A percentile compares a stretch with the other conserved stretches of the same genome.
Conservation (phyloP, 768 basidiomycete species). For the Boletales sp. region DNA sequence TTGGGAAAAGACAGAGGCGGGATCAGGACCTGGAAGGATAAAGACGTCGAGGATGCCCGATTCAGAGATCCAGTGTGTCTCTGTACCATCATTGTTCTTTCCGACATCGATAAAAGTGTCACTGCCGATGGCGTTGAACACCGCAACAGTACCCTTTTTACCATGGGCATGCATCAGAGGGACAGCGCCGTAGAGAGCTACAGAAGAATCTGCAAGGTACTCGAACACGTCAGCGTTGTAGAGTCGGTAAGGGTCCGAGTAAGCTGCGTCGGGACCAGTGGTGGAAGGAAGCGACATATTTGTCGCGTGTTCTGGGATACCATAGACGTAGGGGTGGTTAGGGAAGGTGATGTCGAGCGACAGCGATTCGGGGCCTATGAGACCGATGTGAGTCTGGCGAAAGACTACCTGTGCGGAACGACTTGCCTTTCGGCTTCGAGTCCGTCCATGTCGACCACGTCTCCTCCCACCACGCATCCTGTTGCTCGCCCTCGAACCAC, state of each 20-base stretch:
- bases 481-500: constrained; percentile 88
- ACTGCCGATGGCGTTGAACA: constrained; percentile 84
- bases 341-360: constrained; percentile 94
- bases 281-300: constrained; percentile 87
- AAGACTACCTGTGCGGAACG: neutral
- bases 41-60: constrained; percentile 95
- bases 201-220: constrained; percentile 76
- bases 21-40: constrained; percentile 87
- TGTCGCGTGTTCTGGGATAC: constrained; percentile 96
- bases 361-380: constrained; percentile 88
- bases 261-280: constrained; percentile 69
- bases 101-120: constrained; percentile 95
- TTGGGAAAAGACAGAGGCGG: constrained; percentile 78
- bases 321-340: constrained; percentile 85
- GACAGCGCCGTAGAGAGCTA: constrained; percentile 87
- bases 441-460: constrained; percentile 85
- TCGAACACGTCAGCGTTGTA: constrained; percentile 97
- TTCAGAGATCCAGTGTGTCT: constrained; percentile 97
- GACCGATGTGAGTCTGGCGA: constrained; percentile 2
- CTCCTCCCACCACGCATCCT: constrained; percentile 90
- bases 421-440: constrained; percentile 88
- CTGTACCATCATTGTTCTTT: constrained; percentile 53
- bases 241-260: constrained; percentile 89
- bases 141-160: constrained; percentile 78
- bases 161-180: constrained; percentile 94